Base-by-base conservation (phyloP, 257 asterid species). In the Hygrophila difformis region DNA sequence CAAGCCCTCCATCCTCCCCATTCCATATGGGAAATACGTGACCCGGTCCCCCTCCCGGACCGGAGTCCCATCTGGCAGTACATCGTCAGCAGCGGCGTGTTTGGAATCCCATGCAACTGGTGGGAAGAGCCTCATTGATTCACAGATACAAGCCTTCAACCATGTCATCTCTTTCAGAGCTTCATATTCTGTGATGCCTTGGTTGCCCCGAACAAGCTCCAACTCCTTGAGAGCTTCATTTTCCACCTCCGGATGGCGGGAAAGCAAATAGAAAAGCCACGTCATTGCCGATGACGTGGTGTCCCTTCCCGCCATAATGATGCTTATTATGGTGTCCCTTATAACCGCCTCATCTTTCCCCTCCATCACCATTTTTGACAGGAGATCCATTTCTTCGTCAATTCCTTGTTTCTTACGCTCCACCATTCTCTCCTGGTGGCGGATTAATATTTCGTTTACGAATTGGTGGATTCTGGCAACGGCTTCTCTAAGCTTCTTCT, bases 81-180 rank as follows among this genome's bases (percentile, higher is more conserved):
- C 6, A 38, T 77, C 82, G 34, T 61, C 45, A 11, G 57, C 29
- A 0, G 36, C 19, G 0, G 82, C 74, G 55, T 77, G 82, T 50
- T 73, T 73, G 5, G 86, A 77, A 62, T 77, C 82, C 86, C 86
- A 77, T 56, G 86, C 82, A 59, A 77, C 75, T 12, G 86, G 82
- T 6, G 86, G 86, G 53, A 61, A 73, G 6, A 77, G 53, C 64
- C 86, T 64, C 79, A 77, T 77, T 15, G 81, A 67, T 57, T 77
- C 86, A 59, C 77, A 73, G 5, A 77, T 66, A 50, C 86, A 77
- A 28, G 82, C 81, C 54, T 73, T 77, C 29, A 77, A 56, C 59
- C 61, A 65, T 31, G 50, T 77, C 48, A 67, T 19, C 2, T 62
- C 70, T 46, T 18, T 50, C 62, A 67, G 29, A 1, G 41, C 36